Evolutionary conservation across 1,284 basidiomycete genomes (phyloP), one percentile per base, ranked within the genome.

Genomic region (Ceraceosorus guamensis): DNA sequence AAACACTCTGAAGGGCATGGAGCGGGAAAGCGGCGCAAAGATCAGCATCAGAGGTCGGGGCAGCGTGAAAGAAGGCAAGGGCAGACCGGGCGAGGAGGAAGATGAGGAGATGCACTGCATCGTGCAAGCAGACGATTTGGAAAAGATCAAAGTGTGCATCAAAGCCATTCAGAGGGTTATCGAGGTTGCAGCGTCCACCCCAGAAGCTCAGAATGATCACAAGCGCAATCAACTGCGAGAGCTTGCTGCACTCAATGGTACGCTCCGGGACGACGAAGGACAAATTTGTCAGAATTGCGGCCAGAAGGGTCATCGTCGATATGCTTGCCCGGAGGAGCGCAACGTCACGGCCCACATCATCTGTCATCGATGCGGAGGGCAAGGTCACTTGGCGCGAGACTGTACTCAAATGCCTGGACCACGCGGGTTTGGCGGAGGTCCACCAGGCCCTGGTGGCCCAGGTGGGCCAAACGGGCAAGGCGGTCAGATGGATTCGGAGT

Each of bases 1-100:
- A 49, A 98, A 99, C 77, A 93, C 91, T 79, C 80, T 98, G 81
- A 99, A 99, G 82, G 92, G 90, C 78, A 99, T 99, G 95, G 95
- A 99, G 79, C 82, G 89, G 55, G 90, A 98, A 71, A 90, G 87
- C 71, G 95, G 95, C 31, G 95, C 95, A 16, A 98, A 98, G 79
- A 98, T 99, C 72, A 90, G 88, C 66, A 99, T 99, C 68, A 85
- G 95, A 62, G 95, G 95, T 54, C 97, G 96, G 79, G 95, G 95
- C 48, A 91, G 89, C 77, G 91, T 98, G 49, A 99, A 99, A 79
- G 91, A 97, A 78, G 95, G 95, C 59, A 98, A 98, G 78, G 89
- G 89, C 50, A 83, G 91, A 61, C 87, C 88, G 46, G 92, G 92
- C 75, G 70, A 71, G 31, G 89, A 91, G 73, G 95, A 97, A 76